Evolutionary conservation across 2,329 filamentous ascomycete genomes (phyloP), one percentile per base, ranked within the genome.

Genomic region (Huntiella moniliformis): DNA sequence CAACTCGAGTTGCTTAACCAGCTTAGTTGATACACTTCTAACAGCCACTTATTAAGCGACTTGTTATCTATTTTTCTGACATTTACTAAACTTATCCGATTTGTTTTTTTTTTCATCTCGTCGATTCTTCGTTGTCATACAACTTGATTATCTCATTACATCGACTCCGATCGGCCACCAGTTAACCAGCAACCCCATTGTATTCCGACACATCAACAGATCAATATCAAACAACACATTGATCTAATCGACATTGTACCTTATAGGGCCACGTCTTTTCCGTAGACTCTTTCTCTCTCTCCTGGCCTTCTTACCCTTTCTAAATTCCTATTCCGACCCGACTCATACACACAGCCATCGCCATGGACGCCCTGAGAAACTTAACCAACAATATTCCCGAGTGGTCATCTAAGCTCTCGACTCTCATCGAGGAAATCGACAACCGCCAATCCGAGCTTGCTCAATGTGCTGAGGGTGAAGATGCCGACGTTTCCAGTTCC

Each of bases 391-490:
- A 75, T 50, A 65, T 77, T 37, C 75, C 74, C 12, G 67, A 70
- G 56, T 79, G 75, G 75, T 61, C 71, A 34, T 62, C 62, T 49
- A 67, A 71, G 16, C 65, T 79, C 38, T 70, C 77, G 51, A 69
- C 76, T 44, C 66, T 79, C 48, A 75, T 67, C 54, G 63, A 65
- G 49, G 69, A 79, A 57, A 75, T 79, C 49, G 67, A 73, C 49
- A 63, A 70, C 54, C 73, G 75, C 49, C 75, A 79, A 61, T 60
- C 63, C 43, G 73, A 78, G 55, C 63, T 79, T 47, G 74, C 73
- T 33, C 63, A 64, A 48, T 56, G 71, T 47, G 61, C 58, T 42
- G 57, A 50, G 40, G 44, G 39, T 13, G 44, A 37, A 5, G 34
- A 58, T 36, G 53, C 55, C 35, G 15, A 28, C 12, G 12, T 42